A percentile compares a stretch with the other conserved stretches of the same genome.
Conservation (phyloP, 2,329 filamentous ascomycete species). For the Aspergillus eucalypticola region DNA sequence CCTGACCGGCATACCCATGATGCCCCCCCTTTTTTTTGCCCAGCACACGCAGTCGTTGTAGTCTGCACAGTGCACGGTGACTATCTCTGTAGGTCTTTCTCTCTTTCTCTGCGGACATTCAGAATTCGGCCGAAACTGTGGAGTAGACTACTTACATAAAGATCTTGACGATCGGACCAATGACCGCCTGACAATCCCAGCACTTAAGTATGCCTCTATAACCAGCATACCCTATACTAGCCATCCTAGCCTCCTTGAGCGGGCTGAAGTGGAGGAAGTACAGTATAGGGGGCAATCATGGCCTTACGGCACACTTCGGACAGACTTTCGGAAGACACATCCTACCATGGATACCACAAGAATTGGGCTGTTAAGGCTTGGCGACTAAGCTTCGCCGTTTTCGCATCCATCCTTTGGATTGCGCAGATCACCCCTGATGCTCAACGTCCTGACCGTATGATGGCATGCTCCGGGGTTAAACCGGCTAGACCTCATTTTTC, state of each 20-base stretch:
- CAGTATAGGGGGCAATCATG: not conserved
- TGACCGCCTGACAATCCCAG: not conserved
- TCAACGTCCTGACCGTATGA: constrained; percentile 7
- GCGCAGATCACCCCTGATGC: constrained; percentile 13
- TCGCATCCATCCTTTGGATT: constrained; percentile 9
- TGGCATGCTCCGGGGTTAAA: not conserved
- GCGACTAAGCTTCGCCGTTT: constrained; percentile 13
- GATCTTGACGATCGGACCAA: not conserved
- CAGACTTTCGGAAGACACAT: not conserved
- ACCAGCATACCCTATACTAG: not conserved
- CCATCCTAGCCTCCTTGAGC: not conserved
- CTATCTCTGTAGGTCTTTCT: not conserved
- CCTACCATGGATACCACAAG: not conserved
- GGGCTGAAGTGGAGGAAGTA: not conserved
- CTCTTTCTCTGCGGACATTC: not conserved
- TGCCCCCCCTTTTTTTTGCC: not conserved
- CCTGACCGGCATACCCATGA: not conserved
- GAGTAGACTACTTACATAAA: constrained; percentile 4
- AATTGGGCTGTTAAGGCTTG: not conserved
- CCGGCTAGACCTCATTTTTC: not conserved
- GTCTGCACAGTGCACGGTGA: not conserved
- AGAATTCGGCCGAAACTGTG: constrained; percentile 18
- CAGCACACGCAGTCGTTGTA: not conserved
- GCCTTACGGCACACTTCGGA: not conserved
- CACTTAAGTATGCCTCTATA: not conserved